phyloP scores from a whole-genome alignment of 257 asterid genomes.

The Plantago major region DNA sequence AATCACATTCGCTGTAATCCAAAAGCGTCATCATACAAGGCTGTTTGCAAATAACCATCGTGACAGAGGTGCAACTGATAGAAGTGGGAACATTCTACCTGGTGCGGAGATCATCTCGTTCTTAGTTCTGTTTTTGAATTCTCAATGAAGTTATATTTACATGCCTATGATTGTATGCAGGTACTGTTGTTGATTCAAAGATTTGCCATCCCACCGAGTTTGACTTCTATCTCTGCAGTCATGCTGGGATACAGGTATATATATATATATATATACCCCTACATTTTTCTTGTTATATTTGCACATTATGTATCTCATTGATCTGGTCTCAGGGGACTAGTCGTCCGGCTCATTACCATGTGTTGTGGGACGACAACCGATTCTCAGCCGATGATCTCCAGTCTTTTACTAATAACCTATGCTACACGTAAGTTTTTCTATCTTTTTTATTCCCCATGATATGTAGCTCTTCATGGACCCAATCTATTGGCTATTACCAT shows the following conservation, averaged over 20 bases:
- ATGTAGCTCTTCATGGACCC: neutral
- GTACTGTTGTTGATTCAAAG: constrained; percentile 88
- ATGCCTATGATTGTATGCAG: constrained; percentile 25
- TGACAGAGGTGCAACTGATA: constrained; percentile 49
- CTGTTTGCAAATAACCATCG: constrained; percentile 66
- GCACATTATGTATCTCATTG: neutral
- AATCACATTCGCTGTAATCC: constrained; percentile 90
- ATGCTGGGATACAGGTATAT: constrained; percentile 86
- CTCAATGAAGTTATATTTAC: constrained; percentile 1
- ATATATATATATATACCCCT: neutral
- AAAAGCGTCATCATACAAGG: constrained; percentile 92
- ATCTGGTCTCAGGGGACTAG: constrained; percentile 55
- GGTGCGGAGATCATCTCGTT: constrained; percentile 31
- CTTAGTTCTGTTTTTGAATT: neutral
- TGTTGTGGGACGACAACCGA: constrained; percentile 85
- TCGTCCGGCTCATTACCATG: constrained; percentile 95
- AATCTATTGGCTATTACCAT: no score
- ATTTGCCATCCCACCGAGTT: constrained; percentile 97
- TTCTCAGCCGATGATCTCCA: constrained; percentile 83
- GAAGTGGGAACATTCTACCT: constrained; percentile 90
- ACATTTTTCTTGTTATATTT: neutral
- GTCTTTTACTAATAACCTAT: constrained; percentile 75
- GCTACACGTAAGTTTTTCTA: constrained; percentile 70
- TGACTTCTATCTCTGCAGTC: constrained; percentile 97
- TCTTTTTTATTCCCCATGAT: neutral